These are phyloP conservation scores for Pichia ethanolica DNA, from an alignment of 805 yeast genomes.

Conservation along the genomic window DNA sequence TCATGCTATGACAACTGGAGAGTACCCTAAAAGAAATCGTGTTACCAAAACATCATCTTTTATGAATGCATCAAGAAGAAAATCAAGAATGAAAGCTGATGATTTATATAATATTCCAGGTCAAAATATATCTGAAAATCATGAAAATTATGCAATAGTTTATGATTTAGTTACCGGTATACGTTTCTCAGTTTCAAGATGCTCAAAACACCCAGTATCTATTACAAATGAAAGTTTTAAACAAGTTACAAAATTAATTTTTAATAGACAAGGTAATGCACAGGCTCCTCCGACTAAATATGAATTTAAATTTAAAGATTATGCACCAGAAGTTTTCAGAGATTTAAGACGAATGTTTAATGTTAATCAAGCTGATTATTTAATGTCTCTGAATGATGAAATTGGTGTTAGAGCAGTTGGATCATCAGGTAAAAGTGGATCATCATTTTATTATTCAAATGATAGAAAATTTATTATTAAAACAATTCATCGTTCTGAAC, in stretches of 20 bases:
- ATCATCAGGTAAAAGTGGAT: slow-evolving; percentile 96
- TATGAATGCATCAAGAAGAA: slow-evolving; percentile 16
- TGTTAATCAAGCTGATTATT: slow-evolving; percentile 91
- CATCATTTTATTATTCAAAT: slow-evolving; percentile 89
- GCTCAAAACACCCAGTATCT: slow-evolving; percentile 77
- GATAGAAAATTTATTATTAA: slow-evolving; percentile 93
- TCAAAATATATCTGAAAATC: slow-evolving; percentile 57
- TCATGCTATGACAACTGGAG: neutral
- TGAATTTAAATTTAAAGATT: slow-evolving; percentile 95
- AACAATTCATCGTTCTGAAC: slow-evolving; percentile 91
- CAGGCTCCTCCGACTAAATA: slow-evolving; percentile 89
- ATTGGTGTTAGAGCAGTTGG: slow-evolving; percentile 87
- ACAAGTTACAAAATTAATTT: slow-evolving; percentile 70
- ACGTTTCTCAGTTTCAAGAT: slow-evolving; percentile 86
- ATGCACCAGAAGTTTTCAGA: slow-evolving; percentile 89
- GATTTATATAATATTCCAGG: slow-evolving; percentile 27
- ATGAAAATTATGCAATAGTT: slow-evolving; percentile 86
- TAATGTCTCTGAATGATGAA: slow-evolving; percentile 86
- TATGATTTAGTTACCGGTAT: slow-evolving; percentile 97
- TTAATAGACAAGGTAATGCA: slow-evolving; percentile 81
- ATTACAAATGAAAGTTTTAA: slow-evolving; percentile 65
- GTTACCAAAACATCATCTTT: slow-evolving; percentile 19
- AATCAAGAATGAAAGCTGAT: slow-evolving; percentile 19
- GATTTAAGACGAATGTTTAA: slow-evolving; percentile 75
- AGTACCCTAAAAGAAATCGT: slow-evolving; percentile 12